Conservation (phyloP, 2,329 filamentous ascomycete species). For the Corinectria fuckeliana region DNA sequence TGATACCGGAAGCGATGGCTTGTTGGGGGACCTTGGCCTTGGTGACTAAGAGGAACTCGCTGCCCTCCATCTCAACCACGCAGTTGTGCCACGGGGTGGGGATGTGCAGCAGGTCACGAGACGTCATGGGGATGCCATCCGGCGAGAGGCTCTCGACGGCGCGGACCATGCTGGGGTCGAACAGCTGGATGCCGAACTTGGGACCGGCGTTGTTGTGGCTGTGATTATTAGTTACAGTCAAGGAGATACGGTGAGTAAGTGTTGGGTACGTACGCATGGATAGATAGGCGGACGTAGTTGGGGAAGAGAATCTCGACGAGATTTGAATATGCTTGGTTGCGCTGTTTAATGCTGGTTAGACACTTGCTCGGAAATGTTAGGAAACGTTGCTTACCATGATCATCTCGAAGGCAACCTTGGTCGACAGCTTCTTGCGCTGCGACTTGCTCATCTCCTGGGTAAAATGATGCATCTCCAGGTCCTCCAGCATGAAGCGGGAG, state of each 20-base stretch:
- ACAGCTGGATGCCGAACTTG: conserved; percentile 50
- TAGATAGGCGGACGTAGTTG: conserved; percentile 53
- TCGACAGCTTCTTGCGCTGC: conserved; percentile 39
- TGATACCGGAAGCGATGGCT: conserved; percentile 12
- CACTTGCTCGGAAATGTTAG: no score
- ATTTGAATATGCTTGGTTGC: conserved; percentile 56
- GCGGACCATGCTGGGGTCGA: conserved; percentile 41
- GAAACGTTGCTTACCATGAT: conserved; percentile 37
- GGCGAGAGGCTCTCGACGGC: conserved; percentile 43
- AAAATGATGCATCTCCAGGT: conserved; percentile 37
- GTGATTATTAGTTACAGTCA: no score
- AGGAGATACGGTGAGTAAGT: no score
- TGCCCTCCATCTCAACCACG: conserved; percentile 39
- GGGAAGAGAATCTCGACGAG: conserved; percentile 54
- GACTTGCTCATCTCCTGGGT: conserved; percentile 37
- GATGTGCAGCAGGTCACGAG: conserved; percentile 40
- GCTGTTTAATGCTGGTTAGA: no score
- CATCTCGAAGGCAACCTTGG: conserved; percentile 44
- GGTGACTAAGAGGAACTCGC: conserved; percentile 28
- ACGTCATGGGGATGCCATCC: conserved; percentile 22
- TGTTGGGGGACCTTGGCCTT: conserved; percentile 25
- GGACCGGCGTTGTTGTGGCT: conserved; percentile 48
- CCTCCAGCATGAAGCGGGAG: conserved; percentile 61
- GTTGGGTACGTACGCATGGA: conserved; percentile 48
- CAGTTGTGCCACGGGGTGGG: conserved; percentile 54